A percentile compares a stretch with the other conserved stretches of the same genome.
Conservation (phyloP, 176 grass and related monocot genomes). For the Zea luxurians region DNA sequence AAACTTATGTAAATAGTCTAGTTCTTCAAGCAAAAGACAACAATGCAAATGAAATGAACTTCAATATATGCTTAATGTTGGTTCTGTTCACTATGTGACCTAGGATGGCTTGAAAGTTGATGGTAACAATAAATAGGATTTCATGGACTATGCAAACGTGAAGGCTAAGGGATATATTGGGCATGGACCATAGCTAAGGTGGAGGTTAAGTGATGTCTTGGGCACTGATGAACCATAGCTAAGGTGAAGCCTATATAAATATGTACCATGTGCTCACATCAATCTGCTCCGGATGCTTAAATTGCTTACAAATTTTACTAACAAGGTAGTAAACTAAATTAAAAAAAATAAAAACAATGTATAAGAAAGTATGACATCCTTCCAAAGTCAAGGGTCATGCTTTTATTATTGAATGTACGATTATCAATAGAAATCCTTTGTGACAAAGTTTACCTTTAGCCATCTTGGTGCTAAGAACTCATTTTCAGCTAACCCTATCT, state of each 20-base stretch:
- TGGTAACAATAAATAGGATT: too few relatives aligned
- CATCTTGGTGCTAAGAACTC: slow-evolving; percentile 82
- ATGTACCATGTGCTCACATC: neutral
- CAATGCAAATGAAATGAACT: too few relatives aligned
- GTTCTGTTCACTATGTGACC: too few relatives aligned
- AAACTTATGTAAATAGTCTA: too few relatives aligned
- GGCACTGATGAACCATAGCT: too few relatives aligned
- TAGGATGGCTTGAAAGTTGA: too few relatives aligned
- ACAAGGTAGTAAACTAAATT: neutral
- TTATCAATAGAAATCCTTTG: neutral
- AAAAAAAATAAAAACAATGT: neutral
- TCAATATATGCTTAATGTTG: too few relatives aligned
- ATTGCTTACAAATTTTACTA: neutral
- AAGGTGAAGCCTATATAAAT: neutral
- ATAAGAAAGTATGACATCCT: neutral
- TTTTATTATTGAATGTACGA: neutral
- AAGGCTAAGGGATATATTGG: too few relatives aligned
- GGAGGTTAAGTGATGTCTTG: too few relatives aligned
- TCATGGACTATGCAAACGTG: too few relatives aligned
- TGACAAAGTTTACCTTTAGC: slow-evolving; percentile 51
- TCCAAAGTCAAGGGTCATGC: neutral
- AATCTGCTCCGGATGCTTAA: neutral
- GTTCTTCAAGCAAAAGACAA: too few relatives aligned
- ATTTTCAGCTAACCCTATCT: slow-evolving; percentile 71
- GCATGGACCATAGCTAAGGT: too few relatives aligned